Conservation (phyloP, 371 early-diverging fungal genomes). For the Basidiobolus meristosporus region DNA sequence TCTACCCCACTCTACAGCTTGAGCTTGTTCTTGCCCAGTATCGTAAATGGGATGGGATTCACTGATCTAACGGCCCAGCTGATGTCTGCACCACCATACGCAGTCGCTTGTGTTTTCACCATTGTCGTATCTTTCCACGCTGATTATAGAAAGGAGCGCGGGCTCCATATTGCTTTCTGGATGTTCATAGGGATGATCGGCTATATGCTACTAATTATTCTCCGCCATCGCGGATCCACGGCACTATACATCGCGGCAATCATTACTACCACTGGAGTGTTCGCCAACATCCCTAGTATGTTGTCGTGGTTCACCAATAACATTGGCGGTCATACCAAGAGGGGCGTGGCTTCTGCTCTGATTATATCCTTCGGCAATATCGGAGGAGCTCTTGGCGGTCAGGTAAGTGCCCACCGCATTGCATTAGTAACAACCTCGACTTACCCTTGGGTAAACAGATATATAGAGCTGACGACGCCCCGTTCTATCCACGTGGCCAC, state of each 20-base stretch:
- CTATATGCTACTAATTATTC: neutral
- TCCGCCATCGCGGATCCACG: neutral
- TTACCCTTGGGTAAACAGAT: no score
- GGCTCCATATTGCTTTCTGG: neutral
- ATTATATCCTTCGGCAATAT: slow-evolving; percentile 40
- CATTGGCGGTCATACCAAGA: slow-evolving; percentile 40
- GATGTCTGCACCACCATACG: neutral
- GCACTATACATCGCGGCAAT: slow-evolving; percentile 22
- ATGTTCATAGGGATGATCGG: neutral
- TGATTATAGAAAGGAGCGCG: neutral
- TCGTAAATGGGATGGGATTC: slow-evolving; percentile 5
- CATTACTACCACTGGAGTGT: slow-evolving; percentile 30
- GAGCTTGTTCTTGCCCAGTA: slow-evolving; percentile 38
- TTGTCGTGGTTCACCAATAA: slow-evolving; percentile 38
- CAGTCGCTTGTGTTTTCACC: neutral
- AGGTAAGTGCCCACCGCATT: no score
- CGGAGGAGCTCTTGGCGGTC: slow-evolving; percentile 21
- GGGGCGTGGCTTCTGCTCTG: slow-evolving; percentile 31
- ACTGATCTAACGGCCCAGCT: neutral
- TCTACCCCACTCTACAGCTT: slow-evolving; percentile 35
- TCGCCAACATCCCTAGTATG: slow-evolving; percentile 31
- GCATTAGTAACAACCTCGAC: no score
- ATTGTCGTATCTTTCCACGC: neutral
- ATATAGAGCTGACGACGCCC: neutral
- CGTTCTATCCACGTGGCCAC: neutral